Conservation (phyloP, 2,329 filamentous ascomycete genomes). For the Magnaporthiopsis incrustans region DNA sequence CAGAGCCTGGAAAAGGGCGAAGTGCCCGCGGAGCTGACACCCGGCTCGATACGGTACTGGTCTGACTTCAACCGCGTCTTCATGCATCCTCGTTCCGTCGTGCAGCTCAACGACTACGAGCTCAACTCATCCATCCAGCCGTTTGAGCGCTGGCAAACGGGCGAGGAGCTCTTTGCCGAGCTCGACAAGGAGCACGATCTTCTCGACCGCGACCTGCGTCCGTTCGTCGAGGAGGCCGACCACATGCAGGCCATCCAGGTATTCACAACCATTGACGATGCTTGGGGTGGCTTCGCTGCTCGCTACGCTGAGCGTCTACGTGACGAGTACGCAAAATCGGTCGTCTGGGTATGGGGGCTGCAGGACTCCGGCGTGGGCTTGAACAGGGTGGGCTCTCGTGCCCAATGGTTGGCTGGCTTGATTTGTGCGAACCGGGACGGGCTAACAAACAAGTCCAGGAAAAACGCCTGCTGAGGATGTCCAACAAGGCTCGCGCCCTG, state of each 20-base stretch:
- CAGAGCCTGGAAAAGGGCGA: slow-evolving; percentile 66
- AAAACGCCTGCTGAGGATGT: slow-evolving; percentile 54
- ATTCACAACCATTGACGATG: slow-evolving; percentile 64
- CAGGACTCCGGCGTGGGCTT: slow-evolving; percentile 52
- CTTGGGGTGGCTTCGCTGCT: slow-evolving; percentile 71
- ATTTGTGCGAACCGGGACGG: background rate
- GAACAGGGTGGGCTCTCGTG: slow-evolving; percentile 36
- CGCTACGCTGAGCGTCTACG: slow-evolving; percentile 68
- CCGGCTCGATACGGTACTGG: slow-evolving; percentile 82
- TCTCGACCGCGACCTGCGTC: slow-evolving; percentile 80
- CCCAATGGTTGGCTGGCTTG: background rate
- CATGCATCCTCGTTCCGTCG: slow-evolving; percentile 80
- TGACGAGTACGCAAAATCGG: slow-evolving; percentile 85
- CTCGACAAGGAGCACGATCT: slow-evolving; percentile 77
- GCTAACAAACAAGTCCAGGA: slow-evolving; percentile 33
- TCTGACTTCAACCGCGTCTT: slow-evolving; percentile 92
- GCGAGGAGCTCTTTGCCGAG: slow-evolving; percentile 65
- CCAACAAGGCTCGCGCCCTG: slow-evolving; percentile 68
- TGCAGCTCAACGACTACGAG: slow-evolving; percentile 83
- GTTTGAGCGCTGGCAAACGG: slow-evolving; percentile 68
- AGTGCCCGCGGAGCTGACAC: slow-evolving; percentile 51
- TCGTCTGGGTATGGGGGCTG: slow-evolving; percentile 80
- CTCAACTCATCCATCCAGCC: slow-evolving; percentile 72
- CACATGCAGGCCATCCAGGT: slow-evolving; percentile 82
- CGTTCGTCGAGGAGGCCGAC: slow-evolving; percentile 89